These are phyloP conservation scores for Biscogniauxia sp. DNA, from an alignment of 2,329 filamentous ascomycete genomes.

Conservation along the genomic window DNA sequence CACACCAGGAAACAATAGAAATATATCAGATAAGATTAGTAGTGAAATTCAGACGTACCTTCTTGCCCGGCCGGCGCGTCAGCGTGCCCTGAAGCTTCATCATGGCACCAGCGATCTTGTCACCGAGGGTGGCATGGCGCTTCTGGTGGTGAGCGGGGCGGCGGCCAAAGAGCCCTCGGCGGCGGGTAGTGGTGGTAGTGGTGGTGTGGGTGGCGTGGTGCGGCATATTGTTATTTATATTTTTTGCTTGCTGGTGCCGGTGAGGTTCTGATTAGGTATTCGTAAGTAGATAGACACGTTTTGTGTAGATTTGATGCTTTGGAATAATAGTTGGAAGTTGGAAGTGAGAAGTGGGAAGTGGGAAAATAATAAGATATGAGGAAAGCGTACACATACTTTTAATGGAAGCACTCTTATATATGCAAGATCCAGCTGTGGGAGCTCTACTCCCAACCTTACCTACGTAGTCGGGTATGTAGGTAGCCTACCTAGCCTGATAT, in stretches of 20 bases:
- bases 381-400: not conserved
- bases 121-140: constrained; percentile 66
- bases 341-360: not conserved
- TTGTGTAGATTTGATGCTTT: no score
- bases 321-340: no score
- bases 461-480: no score
- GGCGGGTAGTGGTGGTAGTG: constrained; percentile 42
- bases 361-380: no score
- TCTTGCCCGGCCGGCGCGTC: constrained; percentile 66
- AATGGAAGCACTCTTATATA: not conserved
- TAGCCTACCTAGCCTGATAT: no score
- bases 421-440: no score
- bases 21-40: no score
- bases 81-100: constrained; percentile 70
- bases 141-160: constrained; percentile 59
- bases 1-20: not conserved
- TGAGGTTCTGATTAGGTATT: not conserved
- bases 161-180: constrained; percentile 39
- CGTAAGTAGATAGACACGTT: not conserved
- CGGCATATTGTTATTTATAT: constrained; percentile 29
- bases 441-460: no score
- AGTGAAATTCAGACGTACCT: constrained; percentile 45
- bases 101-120: constrained; percentile 76
- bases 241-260: constrained; percentile 3
- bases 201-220: constrained; percentile 35